Conservation (phyloP, 2,329 filamentous ascomycete genomes). For the Microcyclospora pomicola region DNA sequence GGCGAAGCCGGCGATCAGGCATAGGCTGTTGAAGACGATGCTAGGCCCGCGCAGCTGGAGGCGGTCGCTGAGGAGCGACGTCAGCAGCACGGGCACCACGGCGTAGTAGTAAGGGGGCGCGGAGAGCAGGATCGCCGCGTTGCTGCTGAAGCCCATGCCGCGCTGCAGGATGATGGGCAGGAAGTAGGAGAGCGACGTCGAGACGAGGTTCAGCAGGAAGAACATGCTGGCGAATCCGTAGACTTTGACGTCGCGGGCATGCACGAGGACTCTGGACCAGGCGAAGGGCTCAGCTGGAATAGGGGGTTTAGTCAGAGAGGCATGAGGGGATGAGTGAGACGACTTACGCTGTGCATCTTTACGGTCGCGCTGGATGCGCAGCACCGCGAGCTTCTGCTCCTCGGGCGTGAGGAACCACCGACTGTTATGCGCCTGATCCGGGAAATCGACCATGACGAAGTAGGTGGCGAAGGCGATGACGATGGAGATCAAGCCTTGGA, state of each 20-base stretch:
- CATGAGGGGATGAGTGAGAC: too few species aligned
- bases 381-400: conserved; percentile 43
- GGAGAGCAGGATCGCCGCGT: conserved; percentile 43
- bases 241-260: conserved; percentile 47
- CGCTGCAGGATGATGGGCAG: conserved; percentile 36
- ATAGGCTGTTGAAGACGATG: conserved; percentile 50
- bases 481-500: conserved; percentile 47
- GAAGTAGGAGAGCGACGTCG: conserved; percentile 52
- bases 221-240: conserved; percentile 52
- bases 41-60: conserved; percentile 47
- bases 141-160: conserved; percentile 32
- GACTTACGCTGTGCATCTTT: conserved; percentile 31
- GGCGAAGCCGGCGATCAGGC: conserved; percentile 48
- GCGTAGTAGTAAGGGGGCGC: conserved; percentile 57
- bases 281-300: conserved; percentile 41
- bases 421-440: conserved; percentile 44
- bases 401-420: conserved; percentile 43
- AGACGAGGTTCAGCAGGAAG: conserved; percentile 54
- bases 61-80: conserved; percentile 48
- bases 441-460: conserved; percentile 60
- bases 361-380: conserved; percentile 46
- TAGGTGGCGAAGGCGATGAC: conserved; percentile 47
- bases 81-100: conserved; percentile 48
- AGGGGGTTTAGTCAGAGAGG: too few species aligned
- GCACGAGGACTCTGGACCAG: conserved; percentile 40